phyloP scores from a whole-genome alignment of 108 stramenopile genomes.

The Cyclotella baltica region DNA sequence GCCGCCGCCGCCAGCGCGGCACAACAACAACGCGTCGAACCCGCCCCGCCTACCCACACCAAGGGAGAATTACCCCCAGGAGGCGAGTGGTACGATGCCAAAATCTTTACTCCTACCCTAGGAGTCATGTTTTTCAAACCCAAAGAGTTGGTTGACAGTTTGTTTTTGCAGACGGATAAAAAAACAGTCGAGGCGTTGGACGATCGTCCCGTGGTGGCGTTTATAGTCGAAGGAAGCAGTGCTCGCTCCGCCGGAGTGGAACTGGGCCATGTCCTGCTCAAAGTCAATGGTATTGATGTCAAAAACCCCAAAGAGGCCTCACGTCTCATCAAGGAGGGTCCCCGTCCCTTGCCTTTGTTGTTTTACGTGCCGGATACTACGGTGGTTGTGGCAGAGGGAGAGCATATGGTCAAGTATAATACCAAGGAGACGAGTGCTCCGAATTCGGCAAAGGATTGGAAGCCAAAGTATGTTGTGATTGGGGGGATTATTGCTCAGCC shows the following conservation, averaged over 20 bases:
- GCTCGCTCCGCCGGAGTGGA: conserved; percentile 86
- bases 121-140: conserved; percentile 96
- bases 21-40: not conserved
- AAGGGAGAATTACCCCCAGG: conserved; percentile 84
- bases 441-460: conserved; percentile 89
- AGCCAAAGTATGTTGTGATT: conserved; percentile 92
- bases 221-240: conserved; percentile 88
- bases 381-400: conserved; percentile 87
- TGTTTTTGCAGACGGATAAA: conserved; percentile 82
- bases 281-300: conserved; percentile 91
- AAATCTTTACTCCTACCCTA: conserved; percentile 90
- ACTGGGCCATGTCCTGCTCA: conserved; percentile 85
- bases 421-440: conserved; percentile 87
- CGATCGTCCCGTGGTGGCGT: conserved; percentile 90
- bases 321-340: conserved; percentile 90
- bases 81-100: conserved; percentile 90
- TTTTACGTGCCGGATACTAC: conserved; percentile 89
- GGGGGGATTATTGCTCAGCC: conserved; percentile 94
- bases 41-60: conserved; percentile 29
- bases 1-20: not conserved
- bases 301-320: conserved; percentile 91
- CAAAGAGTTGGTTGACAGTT: conserved; percentile 84
- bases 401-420: conserved; percentile 94
- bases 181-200: conserved; percentile 70
- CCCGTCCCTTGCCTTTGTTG: conserved; percentile 81